Conservation (phyloP, 441 rosid genomes). For the Euphorbia schlechtendalii region DNA sequence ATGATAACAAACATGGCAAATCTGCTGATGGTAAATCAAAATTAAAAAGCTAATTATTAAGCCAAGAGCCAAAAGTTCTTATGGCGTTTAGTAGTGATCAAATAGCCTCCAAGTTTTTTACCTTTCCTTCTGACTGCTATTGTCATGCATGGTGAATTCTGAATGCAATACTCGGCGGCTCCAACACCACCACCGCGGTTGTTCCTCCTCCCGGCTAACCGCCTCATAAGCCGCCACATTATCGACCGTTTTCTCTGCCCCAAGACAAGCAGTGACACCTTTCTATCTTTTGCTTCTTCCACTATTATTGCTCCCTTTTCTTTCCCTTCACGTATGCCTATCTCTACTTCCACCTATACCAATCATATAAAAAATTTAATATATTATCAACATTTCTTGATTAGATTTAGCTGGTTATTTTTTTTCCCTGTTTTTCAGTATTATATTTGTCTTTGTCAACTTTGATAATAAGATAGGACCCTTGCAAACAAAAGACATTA, state of each 20-base stretch:
- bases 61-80: constrained; percentile 90
- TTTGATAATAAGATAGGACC: too few species aligned
- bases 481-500: too few species aligned
- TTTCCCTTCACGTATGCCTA: constrained; percentile 53
- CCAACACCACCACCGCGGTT: constrained; percentile 36
- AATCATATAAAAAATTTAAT: constrained; percentile 31
- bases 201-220: constrained; percentile 44
- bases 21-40: neutral
- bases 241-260: constrained; percentile 65
- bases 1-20: too few species aligned
- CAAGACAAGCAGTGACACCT: constrained; percentile 57
- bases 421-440: too few species aligned
- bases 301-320: constrained; percentile 62
- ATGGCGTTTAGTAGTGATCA: constrained; percentile 84
- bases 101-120: constrained; percentile 72
- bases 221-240: constrained; percentile 54
- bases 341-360: constrained; percentile 64
- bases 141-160: constrained; percentile 75
- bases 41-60: constrained; percentile 5
- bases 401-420: too few species aligned
- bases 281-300: constrained; percentile 57
- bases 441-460: too few species aligned
- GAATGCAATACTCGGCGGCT: constrained; percentile 65
- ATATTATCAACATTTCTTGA: neutral
- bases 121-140: constrained; percentile 76